Evolutionary conservation across 2,329 filamentous ascomycete genomes (phyloP), one percentile per base, ranked within the genome.

Genomic region (Gaeumannomyces sp.): DNA sequence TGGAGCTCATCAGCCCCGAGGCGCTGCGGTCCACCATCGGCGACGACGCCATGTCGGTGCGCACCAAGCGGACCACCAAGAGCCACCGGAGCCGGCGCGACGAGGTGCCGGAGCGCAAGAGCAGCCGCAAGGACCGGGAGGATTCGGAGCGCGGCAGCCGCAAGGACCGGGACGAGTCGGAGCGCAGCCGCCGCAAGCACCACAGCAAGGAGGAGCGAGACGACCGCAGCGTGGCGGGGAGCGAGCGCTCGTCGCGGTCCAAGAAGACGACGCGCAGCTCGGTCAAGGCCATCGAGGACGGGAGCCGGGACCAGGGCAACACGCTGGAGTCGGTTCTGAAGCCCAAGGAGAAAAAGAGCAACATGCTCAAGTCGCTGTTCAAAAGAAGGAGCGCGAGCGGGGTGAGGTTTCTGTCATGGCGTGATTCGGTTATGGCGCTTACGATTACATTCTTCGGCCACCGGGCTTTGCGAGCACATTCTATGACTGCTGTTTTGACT

Each of bases 291-390:
- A 74, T 77, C 63, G 76, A 78, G 64, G 75, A 77, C 63, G 74
- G 74, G 16, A 69, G 69, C 64, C 77, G 77, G 62, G 77, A 73
- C 45, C 72, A 71, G 14, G 73, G 72, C 60, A 71, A 72, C 59
- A 71, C 71, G 8, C 68, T 77, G 61, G 76, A 78, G n/a, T 64
- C 76, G 35, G 77, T 79, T 2, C 67, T 83, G n/a, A 74, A 79
- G 57, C 78, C 80, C 13, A 78, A 77, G 67, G 78, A 81, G 69
- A 76, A 77, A 67, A 80, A 78, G 70, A 74, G 71, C 57, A 85
- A 80, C 70, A 83, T 86, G 83, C 78, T 87, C 67, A 86, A 85
- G 76, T 75, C 79, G 3, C 68, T 87, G 65, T 86, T 87, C 71
- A 84, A 82, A 82, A 78, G 75, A 85, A 83, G 75, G 61, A 63